Percentiles rank a stretch among this genome's conserved stretches.
Evolutionary conservation across 306 rosid species (phyloP).

Genomic region (Alnus glutinosa): DNA sequence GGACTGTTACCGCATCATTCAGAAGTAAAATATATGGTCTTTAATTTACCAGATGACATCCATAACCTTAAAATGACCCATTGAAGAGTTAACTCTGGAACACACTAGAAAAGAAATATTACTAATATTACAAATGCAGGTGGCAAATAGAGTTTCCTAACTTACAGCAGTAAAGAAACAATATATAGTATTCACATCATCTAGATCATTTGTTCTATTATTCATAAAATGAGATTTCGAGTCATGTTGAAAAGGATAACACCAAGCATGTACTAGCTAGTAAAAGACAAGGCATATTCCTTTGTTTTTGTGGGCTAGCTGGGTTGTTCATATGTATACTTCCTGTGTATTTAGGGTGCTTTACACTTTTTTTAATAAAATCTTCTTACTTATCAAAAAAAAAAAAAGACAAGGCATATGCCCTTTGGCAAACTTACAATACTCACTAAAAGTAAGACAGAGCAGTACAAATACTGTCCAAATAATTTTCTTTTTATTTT

Average conservation of each 20-base stretch:
- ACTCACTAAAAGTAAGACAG: neutral
- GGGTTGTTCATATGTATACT: too few relatives aligned
- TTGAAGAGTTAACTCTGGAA: constrained; percentile 2
- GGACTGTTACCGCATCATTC: neutral
- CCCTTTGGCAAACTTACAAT: neutral
- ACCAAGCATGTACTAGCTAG: neutral
- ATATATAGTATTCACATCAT: neutral
- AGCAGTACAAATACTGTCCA: neutral
- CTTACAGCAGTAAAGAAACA: neutral
- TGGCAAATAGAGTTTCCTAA: neutral
- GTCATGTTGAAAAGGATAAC: neutral
- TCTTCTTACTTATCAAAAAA: too few relatives aligned
- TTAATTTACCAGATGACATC: neutral
- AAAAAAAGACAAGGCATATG: neutral
- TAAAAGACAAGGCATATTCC: neutral
- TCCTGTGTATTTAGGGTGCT: too few relatives aligned
- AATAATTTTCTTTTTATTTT: neutral
- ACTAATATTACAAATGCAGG: neutral
- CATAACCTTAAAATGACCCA: neutral
- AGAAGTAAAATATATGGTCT: neutral
- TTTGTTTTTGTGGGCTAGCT: neutral
- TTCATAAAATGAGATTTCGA: too few relatives aligned
- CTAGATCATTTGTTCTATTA: neutral
- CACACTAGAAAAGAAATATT: neutral
- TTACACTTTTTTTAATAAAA: too few relatives aligned